phyloP scores from a whole-genome alignment of 73 alveolate species.

The Durusdinium trenchii region DNA sequence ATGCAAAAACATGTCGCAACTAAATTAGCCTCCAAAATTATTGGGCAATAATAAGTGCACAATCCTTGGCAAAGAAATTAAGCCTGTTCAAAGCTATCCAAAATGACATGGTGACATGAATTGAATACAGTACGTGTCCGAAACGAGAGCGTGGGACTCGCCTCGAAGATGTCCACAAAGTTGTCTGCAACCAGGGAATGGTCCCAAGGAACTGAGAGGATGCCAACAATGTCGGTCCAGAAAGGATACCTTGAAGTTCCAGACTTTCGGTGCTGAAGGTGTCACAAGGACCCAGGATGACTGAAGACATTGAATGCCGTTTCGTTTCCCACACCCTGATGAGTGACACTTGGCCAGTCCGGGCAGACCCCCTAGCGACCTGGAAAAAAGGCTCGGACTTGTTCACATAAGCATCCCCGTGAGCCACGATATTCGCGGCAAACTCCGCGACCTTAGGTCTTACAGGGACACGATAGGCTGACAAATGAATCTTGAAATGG shows the following conservation, averaged over 20 bases:
- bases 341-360: background rate
- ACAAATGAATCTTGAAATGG: too few relatives aligned
- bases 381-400: background rate
- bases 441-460: slow-evolving; percentile 26
- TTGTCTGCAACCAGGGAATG: slow-evolving; percentile 63
- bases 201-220: slow-evolving; percentile 67
- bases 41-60: too few relatives aligned
- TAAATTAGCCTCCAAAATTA: too few relatives aligned
- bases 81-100: too few relatives aligned
- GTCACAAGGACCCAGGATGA: background rate
- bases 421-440: slow-evolving; percentile 10
- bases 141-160: too few relatives aligned
- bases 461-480: too few relatives aligned
- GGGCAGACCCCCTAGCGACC: background rate
- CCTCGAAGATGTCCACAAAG: slow-evolving; percentile 82
- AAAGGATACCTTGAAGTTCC: slow-evolving; percentile 27
- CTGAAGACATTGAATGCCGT: background rate
- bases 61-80: too few relatives aligned
- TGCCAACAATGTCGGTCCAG: slow-evolving; percentile 61
- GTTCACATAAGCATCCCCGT: background rate
- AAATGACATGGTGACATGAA: too few relatives aligned
- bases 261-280: background rate
- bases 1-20: too few relatives aligned
- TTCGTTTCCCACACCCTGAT: background rate
- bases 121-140: too few relatives aligned